Evolutionary conservation across 1,284 basidiomycete species (phyloP), one percentile per base, ranked within the genome.

Genomic region (Athelia sp.): DNA sequence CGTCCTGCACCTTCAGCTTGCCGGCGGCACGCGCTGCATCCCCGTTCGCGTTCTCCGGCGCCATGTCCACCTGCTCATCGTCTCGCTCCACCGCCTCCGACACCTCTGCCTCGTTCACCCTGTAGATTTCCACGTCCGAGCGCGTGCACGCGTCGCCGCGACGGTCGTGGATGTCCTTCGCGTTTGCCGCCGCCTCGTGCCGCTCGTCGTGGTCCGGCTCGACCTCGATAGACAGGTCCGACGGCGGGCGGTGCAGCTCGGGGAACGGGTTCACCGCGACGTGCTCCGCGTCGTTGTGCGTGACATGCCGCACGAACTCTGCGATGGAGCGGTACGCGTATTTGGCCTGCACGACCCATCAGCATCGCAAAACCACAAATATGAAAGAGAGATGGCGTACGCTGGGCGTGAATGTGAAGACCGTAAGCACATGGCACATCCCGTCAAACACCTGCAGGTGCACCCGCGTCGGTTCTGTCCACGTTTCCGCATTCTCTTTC

Each of bases 371-470:
- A 43, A 21, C 22, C 34, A n/a, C n/a, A n/a, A n/a, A n/a, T n/a
- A 34, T 34, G 15, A 43, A 29, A 36, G 22, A 14, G 10, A 43
- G 21, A 38, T 14, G 17, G 18, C 75, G 36, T 54, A 79, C 82
- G 52, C 77, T 76, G 14, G 75, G 67, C 0, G 79, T 83, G 70
- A 89, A 88, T 15, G 73, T 84, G 63, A 88, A 87, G 3, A 88
- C 79, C 0, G 86, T 86, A 50, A 86, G 66, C 45, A 84, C 82
- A 62, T 84, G 81, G 51, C 79, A 82, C 79, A 84, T 82, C 44
- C 73, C 81, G 57, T 83, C 81, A 51, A 72, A 81, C 0, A 81
- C 72, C 63, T 94, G 92, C 0, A 94, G 70, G 64, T 93, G 90
- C 48, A 75, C 87, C 63, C 89, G 82, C 0, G 91, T 94, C 0